Base-by-base conservation (phyloP, 345 rosid species). In the Citrus inodora region DNA sequence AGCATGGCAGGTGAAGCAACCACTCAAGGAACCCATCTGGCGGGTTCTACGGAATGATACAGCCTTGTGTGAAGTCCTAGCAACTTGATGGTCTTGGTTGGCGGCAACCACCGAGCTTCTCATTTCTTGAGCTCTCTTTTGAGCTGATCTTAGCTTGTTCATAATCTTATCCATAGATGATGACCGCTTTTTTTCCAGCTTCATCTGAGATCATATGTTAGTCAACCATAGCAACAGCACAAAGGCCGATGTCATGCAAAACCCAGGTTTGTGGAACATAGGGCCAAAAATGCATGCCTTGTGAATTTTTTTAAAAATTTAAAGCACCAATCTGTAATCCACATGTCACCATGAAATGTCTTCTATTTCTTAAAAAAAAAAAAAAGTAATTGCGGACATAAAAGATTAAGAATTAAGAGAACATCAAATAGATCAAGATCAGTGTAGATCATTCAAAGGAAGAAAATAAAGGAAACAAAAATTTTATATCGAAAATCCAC, bases 51-150 rank as follows among this genome's bases (percentile, higher is more conserved):
- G 79, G 71, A 89, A 86, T 40, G 89, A 79, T 82, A 86, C 33
- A 53, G 85, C 80, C 86, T 83, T 86, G 40, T 74, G 80, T 1
- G 91, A 81, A 79, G 86, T 78, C 79, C 75, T 76, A 80, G 92
- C 80, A 78, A 79, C 88, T 78, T 85, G 87, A 70, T 80, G 82
- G 46, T 85, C 79, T 75, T 86, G 85, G 85, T 83, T 85, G 59
- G 93, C 81, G 59, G 94, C 81, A 81, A 88, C 79, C n/a, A 86
- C 89, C 0, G 93, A 89, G 82, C 90, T 89, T 82, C 99, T 85
- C 99, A 96, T 92, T 71, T 88, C 92, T 72, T 94, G 93, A n/a
- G 98, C 98, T 89, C 81, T 94, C 90, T 90, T 94, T 80, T 94
- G 97, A 71, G 99, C 97, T 73, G 93, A 88, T 84, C 83, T 89